Percentiles rank a stretch among this genome's conserved stretches.
These are phyloP conservation scores for Spongispora temasekensis DNA, from an alignment of 1,284 basidiomycete species.

Conservation along the genomic window DNA sequence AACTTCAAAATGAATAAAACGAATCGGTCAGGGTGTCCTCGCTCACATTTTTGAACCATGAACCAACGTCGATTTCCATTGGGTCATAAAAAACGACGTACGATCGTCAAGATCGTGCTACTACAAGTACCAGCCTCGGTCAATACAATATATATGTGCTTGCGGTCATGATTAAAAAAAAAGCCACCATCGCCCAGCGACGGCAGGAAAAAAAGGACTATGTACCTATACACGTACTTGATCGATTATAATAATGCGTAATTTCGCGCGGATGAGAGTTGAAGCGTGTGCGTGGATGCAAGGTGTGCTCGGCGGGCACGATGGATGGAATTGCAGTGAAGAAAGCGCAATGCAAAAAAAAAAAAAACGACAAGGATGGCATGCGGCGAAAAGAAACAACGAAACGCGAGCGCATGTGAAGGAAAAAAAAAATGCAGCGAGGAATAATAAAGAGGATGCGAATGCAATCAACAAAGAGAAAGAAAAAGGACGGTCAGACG, in stretches of 20 bases:
- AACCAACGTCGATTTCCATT: neutral
- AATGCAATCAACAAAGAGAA: neutral
- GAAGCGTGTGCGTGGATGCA: conserved; percentile 21
- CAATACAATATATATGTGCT: neutral
- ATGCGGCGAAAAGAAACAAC: conserved; percentile 10
- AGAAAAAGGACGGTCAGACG: conserved; percentile 17
- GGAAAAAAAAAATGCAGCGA: conserved; percentile 11
- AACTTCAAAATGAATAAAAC: too few relatives aligned
- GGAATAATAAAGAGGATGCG: conserved; percentile 10
- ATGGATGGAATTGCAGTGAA: conserved; percentile 10
- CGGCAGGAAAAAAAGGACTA: conserved; percentile 21
- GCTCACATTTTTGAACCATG: neutral
- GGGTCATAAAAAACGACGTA: neutral
- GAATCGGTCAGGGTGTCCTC: too few relatives aligned
- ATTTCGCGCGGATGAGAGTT: conserved; percentile 13
- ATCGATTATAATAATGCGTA: conserved; percentile 35
- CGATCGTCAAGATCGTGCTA: neutral
- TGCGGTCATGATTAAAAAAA: conserved; percentile 9
- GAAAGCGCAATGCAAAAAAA: conserved; percentile 23
- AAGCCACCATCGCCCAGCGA: conserved; percentile 20
- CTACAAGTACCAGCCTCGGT: conserved; percentile 17
- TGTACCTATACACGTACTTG: conserved; percentile 22
- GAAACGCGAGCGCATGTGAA: conserved; percentile 4
- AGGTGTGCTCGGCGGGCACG: conserved; percentile 10
- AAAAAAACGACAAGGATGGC: conserved; percentile 10